These are phyloP conservation scores for Babesia bigemina DNA, from an alignment of 169 alveolate species.

Conservation along the genomic window DNA sequence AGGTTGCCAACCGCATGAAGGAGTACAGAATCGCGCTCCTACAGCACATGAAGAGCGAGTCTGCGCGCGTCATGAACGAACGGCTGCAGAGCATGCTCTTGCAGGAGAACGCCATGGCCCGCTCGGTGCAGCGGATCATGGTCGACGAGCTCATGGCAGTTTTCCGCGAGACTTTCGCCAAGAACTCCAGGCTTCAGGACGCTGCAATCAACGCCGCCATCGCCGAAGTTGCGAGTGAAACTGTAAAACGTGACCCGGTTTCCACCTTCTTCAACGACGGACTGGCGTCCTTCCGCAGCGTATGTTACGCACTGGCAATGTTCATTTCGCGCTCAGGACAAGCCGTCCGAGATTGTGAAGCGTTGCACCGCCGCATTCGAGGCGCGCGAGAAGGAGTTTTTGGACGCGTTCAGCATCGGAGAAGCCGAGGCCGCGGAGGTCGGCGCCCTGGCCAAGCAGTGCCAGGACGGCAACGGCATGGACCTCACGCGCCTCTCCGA, in stretches of 20 bases:
- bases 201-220: slow-evolving; percentile 49
- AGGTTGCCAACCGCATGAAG: slow-evolving; percentile 52
- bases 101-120: slow-evolving; percentile 49
- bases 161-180: slow-evolving; percentile 42
- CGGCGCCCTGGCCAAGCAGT: slow-evolving; percentile 39
- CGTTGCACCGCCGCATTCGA: slow-evolving; percentile 52
- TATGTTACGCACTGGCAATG: slow-evolving; percentile 2
- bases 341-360: slow-evolving; percentile 37
- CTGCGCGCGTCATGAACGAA: slow-evolving; percentile 57
- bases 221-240: slow-evolving; percentile 36
- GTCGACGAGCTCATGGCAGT: slow-evolving; percentile 51
- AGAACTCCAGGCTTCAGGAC: slow-evolving; percentile 43
- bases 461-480: slow-evolving; percentile 37
- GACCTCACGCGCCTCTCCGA: slow-evolving; percentile 41
- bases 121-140: slow-evolving; percentile 59
- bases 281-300: slow-evolving; percentile 47
- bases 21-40: slow-evolving; percentile 55
- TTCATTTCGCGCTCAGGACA: slow-evolving; percentile 3
- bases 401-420: slow-evolving; percentile 53
- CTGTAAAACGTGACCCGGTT: slow-evolving; percentile 45
- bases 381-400: slow-evolving; percentile 48
- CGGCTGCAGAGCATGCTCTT: slow-evolving; percentile 35
- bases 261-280: slow-evolving; percentile 52
- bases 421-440: slow-evolving; percentile 53
- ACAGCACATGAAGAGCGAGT: slow-evolving; percentile 47